phyloP scores from a whole-genome alignment of 768 basidiomycete genomes.

The Galerina sulciceps region DNA sequence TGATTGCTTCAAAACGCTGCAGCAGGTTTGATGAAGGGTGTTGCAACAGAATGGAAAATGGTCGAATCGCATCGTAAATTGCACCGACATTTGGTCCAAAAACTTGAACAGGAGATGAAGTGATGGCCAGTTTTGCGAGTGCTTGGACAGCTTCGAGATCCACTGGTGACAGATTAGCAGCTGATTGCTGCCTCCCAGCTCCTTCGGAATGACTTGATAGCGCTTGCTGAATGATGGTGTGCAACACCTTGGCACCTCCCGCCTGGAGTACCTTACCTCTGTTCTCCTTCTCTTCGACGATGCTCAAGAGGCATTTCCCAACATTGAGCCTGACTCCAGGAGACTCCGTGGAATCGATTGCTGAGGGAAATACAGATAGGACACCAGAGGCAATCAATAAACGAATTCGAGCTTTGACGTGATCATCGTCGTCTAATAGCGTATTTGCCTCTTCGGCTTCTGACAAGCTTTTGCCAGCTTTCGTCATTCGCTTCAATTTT shows the following conservation, averaged over 20 bases:
- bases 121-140: conserved; percentile 91
- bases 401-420: conserved; percentile 65
- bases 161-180: conserved; percentile 38
- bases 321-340: conserved; percentile 58
- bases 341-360: conserved; percentile 65
- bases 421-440: conserved; percentile 64
- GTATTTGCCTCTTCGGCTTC: conserved; percentile 34
- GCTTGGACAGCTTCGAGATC: conserved; percentile 80
- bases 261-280: conserved; percentile 77
- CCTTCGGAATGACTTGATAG: conserved; percentile 36
- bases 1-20: conserved; percentile 90
- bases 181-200: conserved; percentile 19
- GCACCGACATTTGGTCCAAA: conserved; percentile 85
- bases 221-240: conserved; percentile 56
- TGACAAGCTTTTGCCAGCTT: conserved; percentile 33
- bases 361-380: conserved; percentile 61
- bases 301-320: conserved; percentile 66
- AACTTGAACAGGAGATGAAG: conserved; percentile 86
- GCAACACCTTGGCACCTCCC: conserved; percentile 76
- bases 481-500: conserved; percentile 79
- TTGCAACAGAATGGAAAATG: conserved; percentile 74
- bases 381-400: conserved; percentile 64
- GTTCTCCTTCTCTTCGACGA: conserved; percentile 79
- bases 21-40: conserved; percentile 72
- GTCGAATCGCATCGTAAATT: conserved; percentile 82